Base-by-base conservation (phyloP, 2,329 filamentous ascomycete species). In the Fusarium austroafricanum region DNA sequence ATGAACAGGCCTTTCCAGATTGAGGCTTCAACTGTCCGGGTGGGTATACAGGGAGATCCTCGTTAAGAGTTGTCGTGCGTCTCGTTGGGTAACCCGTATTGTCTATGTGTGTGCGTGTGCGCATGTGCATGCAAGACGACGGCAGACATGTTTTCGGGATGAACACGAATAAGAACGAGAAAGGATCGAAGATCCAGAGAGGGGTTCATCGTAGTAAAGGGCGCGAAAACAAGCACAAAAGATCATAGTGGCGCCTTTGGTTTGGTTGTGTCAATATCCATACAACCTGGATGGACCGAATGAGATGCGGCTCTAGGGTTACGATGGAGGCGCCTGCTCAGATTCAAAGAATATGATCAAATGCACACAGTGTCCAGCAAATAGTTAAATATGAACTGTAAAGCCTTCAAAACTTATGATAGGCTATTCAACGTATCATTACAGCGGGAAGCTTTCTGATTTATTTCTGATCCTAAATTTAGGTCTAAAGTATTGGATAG, bases 11-110 rank as follows among this genome's bases (percentile, higher is more conserved):
- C 45, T 58, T 65, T 59, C 64, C 61, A 71, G 57, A 61, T 61
- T 66, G 58, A 71, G 66, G 61, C 71, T 60, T 61, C 66, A 71
- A 59, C 64, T 61, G 53, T 50, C 54, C 56, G 67, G 68, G 71
- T 74, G 70, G 70, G 60, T 57, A 60, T 56, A 49, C 57, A 67
- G 58, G 68, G 62, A 59, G 64, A 69, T 62, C 55, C 66, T 59
- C 57, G 61, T 69, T 49, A 38, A 55, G 54, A 35, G 57, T 43
- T 57, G 67, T 70, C 47, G 42, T 65, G 68, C 55, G 67, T 68
- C 47, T 65, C 26, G 58, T 49, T 65, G 52, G 50, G 55, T 54
- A 45, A 38, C 39, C 29, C 37, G 31, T 31, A 26, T 35, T 15
- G 9, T 54, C 44, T 60, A 38, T 56, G 40, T 40, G 50, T 40